A percentile compares a stretch with the other conserved stretches of the same genome.
These are phyloP conservation scores for Zygosaccharomyces bisporus DNA, from an alignment of 805 yeast species.

Conservation along the genomic window DNA sequence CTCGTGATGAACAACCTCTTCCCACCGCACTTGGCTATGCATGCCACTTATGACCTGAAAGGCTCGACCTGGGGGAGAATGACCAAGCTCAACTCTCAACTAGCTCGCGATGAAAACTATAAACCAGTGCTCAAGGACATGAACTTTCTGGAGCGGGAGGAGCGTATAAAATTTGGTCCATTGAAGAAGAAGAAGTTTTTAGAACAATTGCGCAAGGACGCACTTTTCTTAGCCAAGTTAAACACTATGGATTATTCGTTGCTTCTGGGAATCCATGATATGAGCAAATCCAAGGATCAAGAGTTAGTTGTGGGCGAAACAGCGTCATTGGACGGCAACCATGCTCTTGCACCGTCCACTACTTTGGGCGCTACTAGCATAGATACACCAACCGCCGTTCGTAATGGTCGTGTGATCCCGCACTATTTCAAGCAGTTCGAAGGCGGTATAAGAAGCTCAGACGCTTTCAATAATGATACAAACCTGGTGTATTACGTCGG, in stretches of 20 bases:
- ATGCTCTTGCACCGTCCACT: slow-evolving; percentile 4
- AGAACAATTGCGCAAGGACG: slow-evolving; percentile 72
- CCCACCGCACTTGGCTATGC: slow-evolving; percentile 88
- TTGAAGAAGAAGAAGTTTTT: slow-evolving; percentile 55
- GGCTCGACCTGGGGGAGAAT: slow-evolving; percentile 86
- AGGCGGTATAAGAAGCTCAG: slow-evolving; percentile 80
- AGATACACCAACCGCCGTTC: slow-evolving; percentile 1
- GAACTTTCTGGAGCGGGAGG: slow-evolving; percentile 74
- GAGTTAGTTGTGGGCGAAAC: slow-evolving; percentile 38
- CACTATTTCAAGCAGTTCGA: slow-evolving; percentile 66
- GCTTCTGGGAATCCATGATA: slow-evolving; percentile 81
- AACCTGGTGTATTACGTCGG: slow-evolving; percentile 83
- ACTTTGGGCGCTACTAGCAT: slow-evolving; percentile 6
- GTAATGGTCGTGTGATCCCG: slow-evolving; percentile 18
- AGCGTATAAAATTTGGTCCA: slow-evolving; percentile 72
- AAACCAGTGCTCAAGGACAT: slow-evolving; percentile 71
- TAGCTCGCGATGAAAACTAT: slow-evolving; percentile 25
- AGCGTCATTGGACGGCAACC: slow-evolving; percentile 5
- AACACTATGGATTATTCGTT: slow-evolving; percentile 96
- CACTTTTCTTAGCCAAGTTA: slow-evolving; percentile 60
- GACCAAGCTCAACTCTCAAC: slow-evolving; percentile 38
- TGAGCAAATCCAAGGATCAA: slow-evolving; percentile 47
- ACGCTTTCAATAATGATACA: slow-evolving; percentile 46
- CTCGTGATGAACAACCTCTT: slow-evolving; percentile 95
- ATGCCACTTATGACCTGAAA: slow-evolving; percentile 81